Percentiles rank a stretch among this genome's conserved stretches.
Evolutionary conservation across 2,329 filamentous ascomycete species (phyloP).

Genomic region (Neoascochyta sp.): DNA sequence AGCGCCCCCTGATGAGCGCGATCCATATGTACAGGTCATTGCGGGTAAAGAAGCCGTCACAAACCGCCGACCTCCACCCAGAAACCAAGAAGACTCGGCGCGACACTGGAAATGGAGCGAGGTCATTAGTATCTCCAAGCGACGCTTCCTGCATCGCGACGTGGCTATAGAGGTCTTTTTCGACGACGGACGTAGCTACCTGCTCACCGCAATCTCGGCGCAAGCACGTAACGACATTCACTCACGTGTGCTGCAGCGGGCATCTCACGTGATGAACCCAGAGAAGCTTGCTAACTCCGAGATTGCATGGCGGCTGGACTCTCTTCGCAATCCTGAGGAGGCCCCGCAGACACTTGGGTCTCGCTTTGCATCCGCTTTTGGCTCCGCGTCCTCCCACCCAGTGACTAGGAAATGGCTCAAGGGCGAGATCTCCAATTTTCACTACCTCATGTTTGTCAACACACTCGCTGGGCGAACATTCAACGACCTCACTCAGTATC

Average conservation of each 20-base stretch:
- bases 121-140: conserved; percentile 91
- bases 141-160: conserved; percentile 90
- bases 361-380: conserved; percentile 90
- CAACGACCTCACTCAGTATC: conserved; percentile 97
- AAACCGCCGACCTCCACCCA: conserved; percentile 32
- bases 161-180: conserved; percentile 98
- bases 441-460: conserved; percentile 98
- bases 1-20: conserved; percentile 84
- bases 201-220: conserved; percentile 78
- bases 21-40: conserved; percentile 93
- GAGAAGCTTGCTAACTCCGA: conserved; percentile 72
- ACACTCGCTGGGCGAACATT: conserved; percentile 96
- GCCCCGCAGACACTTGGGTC: conserved; percentile 69
- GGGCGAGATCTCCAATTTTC: conserved; percentile 96
- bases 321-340: conserved; percentile 66
- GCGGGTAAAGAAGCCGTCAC: conserved; percentile 68
- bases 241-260: conserved; percentile 69
- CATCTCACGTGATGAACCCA: conserved; percentile 71
- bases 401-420: conserved; percentile 86
- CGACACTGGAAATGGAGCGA: conserved; percentile 93
- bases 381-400: conserved; percentile 74
- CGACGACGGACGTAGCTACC: conserved; percentile 90
- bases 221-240: conserved; percentile 75
- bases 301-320: conserved; percentile 88
- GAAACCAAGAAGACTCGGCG: conserved; percentile 62